Evolutionary conservation across 2,329 filamentous ascomycete species (phyloP), one percentile per base, ranked within the genome.

Genomic region (Acephala macrosclerotiorum): DNA sequence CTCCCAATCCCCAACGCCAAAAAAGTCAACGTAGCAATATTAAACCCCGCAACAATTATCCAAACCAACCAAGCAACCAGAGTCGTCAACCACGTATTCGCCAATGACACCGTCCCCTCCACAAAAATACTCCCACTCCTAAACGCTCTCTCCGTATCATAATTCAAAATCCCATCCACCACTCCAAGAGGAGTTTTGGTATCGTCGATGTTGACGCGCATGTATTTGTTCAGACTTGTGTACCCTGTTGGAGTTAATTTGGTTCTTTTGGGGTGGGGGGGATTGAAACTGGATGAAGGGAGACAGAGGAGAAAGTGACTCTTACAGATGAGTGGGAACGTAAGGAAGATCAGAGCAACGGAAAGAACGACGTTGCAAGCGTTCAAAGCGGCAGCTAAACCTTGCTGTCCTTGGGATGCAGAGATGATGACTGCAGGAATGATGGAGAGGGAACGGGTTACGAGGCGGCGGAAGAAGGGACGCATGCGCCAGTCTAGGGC

Each of bases 401-500:
- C 92, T 0, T 86, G 76, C 29, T 86, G 85, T 0, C 93, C 93
- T 0, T 93, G 86, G 0, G 91, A 89, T 0, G 85, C 93, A 0
- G 93, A 92, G 66, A 96, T 92, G 73, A 95, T 87, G 77, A 96
- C 92, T 64, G 86, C 89, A 0, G 93, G 93, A 1, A 89, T 88
- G 76, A 96, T 93, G 73, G 90, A 92, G 75, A 96, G 91, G 49
- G 84, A 86, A 14, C 93, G 86, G 0, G 93, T 96, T 55, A 94
- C 77, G 4, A 96, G 83, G 8, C 93, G 85, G 0, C 93, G 89
- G 14, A 93, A 74, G 91, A 93, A 96, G 0, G 93, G 93, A 68
- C 84, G 83, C 45, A 94, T 79, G 6, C 79, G 86, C 91, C 92
- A 94, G 58, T 87, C 85, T 58, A 97, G 79, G 66, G 93, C 91